These are phyloP conservation scores for Aspergillus neoniger DNA, from an alignment of 2,329 filamentous ascomycete species.

Conservation along the genomic window DNA sequence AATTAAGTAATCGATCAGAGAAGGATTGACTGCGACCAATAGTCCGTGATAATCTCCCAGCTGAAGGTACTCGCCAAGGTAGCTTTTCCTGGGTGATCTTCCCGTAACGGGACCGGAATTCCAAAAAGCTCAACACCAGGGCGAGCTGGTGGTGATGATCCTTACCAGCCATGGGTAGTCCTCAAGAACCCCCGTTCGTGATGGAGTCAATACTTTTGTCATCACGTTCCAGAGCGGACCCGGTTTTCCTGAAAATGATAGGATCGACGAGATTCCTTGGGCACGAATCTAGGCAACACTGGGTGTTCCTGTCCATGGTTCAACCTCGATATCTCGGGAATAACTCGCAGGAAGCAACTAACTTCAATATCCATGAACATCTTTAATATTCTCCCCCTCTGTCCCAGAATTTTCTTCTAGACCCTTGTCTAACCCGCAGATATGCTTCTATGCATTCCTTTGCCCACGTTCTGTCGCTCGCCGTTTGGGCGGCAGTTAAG, in stretches of 20 bases:
- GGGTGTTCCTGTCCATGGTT: background rate
- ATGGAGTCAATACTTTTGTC: conserved; percentile 1
- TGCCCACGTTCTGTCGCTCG: background rate
- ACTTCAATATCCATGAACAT: background rate
- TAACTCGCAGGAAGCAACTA: background rate
- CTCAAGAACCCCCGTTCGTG: background rate
- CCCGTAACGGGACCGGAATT: background rate
- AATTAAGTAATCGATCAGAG: background rate
- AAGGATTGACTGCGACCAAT: background rate
- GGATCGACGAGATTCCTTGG: background rate
- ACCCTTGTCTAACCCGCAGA: background rate
- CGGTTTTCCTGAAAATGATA: background rate
- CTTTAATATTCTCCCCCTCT: background rate
- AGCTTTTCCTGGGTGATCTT: background rate
- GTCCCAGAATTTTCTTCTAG: background rate
- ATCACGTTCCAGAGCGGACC: background rate
- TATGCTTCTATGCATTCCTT: background rate
- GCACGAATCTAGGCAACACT: background rate
- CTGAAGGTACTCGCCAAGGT: background rate
- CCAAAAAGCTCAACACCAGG: background rate
- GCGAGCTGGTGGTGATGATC: background rate
- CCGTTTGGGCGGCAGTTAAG: background rate
- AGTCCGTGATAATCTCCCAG: background rate
- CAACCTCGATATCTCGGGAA: background rate
- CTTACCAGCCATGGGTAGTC: background rate